A percentile compares a stretch with the other conserved stretches of the same genome.
Conservation (phyloP, 1,139 yeast species). For the Diutina siamensis region DNA sequence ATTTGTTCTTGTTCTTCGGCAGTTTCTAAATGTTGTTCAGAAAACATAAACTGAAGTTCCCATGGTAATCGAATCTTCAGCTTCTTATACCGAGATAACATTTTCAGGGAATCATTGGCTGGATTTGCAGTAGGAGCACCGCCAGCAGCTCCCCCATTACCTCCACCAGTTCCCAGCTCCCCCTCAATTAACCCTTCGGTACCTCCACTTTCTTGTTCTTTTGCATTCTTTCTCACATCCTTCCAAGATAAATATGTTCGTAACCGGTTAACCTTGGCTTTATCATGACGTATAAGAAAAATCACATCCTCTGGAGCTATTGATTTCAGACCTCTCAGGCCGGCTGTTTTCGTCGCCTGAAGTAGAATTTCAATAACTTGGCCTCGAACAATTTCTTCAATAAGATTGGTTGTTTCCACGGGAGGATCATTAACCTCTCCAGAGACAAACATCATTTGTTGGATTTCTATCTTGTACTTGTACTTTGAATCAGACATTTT, state of each 20-base stretch:
- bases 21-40: conserved; percentile 79
- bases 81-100: conserved; percentile 61
- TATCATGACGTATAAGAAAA: conserved; percentile 83
- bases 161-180: conserved; percentile 22
- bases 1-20: conserved; percentile 70
- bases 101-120: conserved; percentile 40
- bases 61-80: conserved; percentile 83
- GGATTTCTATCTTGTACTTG: conserved; percentile 75
- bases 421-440: conserved; percentile 97
- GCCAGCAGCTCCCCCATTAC: conserved; percentile 14
- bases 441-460: conserved; percentile 97
- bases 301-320: conserved; percentile 90
- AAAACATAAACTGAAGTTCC: conserved; percentile 91
- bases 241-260: conserved; percentile 94
- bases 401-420: conserved; percentile 75
- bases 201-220: conserved; percentile 86
- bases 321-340: conserved; percentile 69
- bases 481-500: conserved; percentile 28
- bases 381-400: conserved; percentile 90
- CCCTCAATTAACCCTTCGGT: conserved; percentile 41
- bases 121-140: conserved; percentile 17
- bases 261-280: conserved; percentile 84
- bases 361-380: conserved; percentile 85
- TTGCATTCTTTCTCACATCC: conserved; percentile 93
- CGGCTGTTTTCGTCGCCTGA: conserved; percentile 73